Evolutionary conservation across 2,329 filamentous ascomycete species (phyloP).

Genomic region (Periconia digitata): DNA sequence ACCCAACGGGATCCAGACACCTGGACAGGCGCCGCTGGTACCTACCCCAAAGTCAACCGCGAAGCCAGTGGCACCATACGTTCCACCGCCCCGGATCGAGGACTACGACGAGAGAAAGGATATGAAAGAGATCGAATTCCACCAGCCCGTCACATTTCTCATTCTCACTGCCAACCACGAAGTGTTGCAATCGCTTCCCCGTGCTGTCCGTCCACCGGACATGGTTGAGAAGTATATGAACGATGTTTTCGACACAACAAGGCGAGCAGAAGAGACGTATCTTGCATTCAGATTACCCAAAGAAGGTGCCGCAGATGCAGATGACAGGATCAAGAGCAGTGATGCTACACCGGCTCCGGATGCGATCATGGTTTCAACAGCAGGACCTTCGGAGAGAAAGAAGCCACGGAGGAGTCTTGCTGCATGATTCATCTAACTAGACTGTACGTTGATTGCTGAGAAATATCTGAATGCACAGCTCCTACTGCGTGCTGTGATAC

Average conservation of each 20-base stretch:
- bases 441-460: no score
- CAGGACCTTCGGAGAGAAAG: slow-evolving; percentile 20
- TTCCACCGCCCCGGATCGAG: slow-evolving; percentile 36
- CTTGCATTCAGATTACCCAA: slow-evolving; percentile 58
- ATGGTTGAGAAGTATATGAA: slow-evolving; percentile 44
- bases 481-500: no score
- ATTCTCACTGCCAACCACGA: slow-evolving; percentile 56
- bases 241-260: slow-evolving; percentile 56
- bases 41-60: slow-evolving; percentile 3
- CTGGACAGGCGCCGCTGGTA: neutral
- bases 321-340: slow-evolving; percentile 16
- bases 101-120: slow-evolving; percentile 51
- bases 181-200: slow-evolving; percentile 57
- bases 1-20: neutral
- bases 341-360: slow-evolving; percentile 25
- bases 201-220: slow-evolving; percentile 54
- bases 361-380: slow-evolving; percentile 15
- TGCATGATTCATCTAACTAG: no score
- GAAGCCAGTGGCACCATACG: slow-evolving; percentile 15
- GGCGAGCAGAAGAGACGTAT: slow-evolving; percentile 57
- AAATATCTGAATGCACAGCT: no score
- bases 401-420: slow-evolving; percentile 27
- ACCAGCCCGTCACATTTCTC: slow-evolving; percentile 71
- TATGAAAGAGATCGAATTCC: slow-evolving; percentile 48
- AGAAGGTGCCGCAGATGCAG: slow-evolving; percentile 23